phyloP scores from a whole-genome alignment of 768 basidiomycete species.

The Podaxis carcinomalis region DNA sequence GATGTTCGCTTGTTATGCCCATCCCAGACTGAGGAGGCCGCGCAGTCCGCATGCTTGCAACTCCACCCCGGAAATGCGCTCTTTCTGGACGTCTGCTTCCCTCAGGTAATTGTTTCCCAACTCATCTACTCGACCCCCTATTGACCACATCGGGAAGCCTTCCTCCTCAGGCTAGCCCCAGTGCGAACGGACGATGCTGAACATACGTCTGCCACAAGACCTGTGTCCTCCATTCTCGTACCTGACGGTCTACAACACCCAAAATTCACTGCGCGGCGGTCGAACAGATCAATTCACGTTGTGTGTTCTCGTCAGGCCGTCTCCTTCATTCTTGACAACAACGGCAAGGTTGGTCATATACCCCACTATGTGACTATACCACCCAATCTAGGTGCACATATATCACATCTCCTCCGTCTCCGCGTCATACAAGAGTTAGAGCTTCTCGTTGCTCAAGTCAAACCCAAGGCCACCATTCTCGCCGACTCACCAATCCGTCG shows the following conservation, averaged over 20 bases:
- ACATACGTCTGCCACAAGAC: background rate
- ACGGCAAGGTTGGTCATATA: constrained; percentile 26
- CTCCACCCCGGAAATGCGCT: constrained; percentile 14
- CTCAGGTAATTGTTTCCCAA: constrained; percentile 10
- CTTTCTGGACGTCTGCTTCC: constrained; percentile 14
- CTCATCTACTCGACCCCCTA: background rate
- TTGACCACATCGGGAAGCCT: background rate
- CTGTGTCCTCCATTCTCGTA: constrained; percentile 18
- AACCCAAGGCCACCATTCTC: constrained; percentile 14
- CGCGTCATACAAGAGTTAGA: constrained; percentile 76
- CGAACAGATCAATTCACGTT: constrained; percentile 48
- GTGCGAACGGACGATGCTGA: constrained; percentile 51
- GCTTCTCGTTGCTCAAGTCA: constrained; percentile 40
- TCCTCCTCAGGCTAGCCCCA: constrained; percentile 22
- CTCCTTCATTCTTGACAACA: constrained; percentile 29
- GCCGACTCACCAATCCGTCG: constrained; percentile 47
- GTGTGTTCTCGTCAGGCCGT: constrained; percentile 56
- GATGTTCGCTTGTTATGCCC: background rate
- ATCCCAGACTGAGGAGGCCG: constrained; percentile 13
- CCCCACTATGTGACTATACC: constrained; percentile 29
- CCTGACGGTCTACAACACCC: constrained; percentile 67
- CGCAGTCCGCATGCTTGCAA: constrained; percentile 18
- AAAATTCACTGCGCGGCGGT: constrained; percentile 45
- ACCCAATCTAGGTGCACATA: constrained; percentile 47
- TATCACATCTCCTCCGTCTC: constrained; percentile 63